Evolutionary conservation across 805 yeast genomes (phyloP).

Genomic region (Hanseniaspora clermontiae): DNA sequence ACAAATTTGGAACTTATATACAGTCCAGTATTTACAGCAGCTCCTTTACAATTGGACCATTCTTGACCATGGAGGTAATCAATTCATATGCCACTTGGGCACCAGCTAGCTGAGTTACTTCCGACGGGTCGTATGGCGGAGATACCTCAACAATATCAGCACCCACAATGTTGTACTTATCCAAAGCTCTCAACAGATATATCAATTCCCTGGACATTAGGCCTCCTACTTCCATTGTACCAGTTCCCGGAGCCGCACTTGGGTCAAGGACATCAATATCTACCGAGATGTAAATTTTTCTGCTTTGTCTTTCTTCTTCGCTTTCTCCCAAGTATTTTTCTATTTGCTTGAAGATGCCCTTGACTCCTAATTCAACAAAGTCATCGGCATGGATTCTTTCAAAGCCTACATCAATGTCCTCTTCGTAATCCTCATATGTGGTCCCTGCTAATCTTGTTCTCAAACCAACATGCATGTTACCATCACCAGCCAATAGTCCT

Average conservation of each 20-base stretch:
- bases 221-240: constrained; percentile 70
- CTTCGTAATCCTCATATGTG: constrained; percentile 47
- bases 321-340: constrained; percentile 44
- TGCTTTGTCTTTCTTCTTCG: constrained; percentile 15
- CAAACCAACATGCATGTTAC: constrained; percentile 64
- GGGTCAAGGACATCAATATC: constrained; percentile 72
- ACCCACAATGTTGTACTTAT: constrained; percentile 51
- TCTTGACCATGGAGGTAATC: constrained; percentile 62
- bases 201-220: constrained; percentile 55
- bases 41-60: constrained; percentile 28
- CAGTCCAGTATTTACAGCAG: neutral
- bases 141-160: constrained; percentile 68
- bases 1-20: too few relatives aligned
- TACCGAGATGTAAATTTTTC: constrained; percentile 65
- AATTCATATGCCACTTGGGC: constrained; percentile 62
- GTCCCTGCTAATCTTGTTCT: constrained; percentile 59
- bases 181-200: constrained; percentile 45
- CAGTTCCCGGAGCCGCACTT: constrained; percentile 64
- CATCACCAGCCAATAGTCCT: constrained; percentile 41
- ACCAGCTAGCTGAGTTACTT: constrained; percentile 54
- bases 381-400: constrained; percentile 60
- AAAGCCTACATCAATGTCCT: constrained; percentile 60
- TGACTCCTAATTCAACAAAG: constrained; percentile 52
- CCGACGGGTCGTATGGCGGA: constrained; percentile 53
- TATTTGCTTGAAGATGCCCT: constrained; percentile 45